A percentile compares a stretch with the other conserved stretches of the same genome.
These are phyloP conservation scores for Angomonas deanei DNA, from an alignment of 208 protist genomes.

Conservation along the genomic window DNA sequence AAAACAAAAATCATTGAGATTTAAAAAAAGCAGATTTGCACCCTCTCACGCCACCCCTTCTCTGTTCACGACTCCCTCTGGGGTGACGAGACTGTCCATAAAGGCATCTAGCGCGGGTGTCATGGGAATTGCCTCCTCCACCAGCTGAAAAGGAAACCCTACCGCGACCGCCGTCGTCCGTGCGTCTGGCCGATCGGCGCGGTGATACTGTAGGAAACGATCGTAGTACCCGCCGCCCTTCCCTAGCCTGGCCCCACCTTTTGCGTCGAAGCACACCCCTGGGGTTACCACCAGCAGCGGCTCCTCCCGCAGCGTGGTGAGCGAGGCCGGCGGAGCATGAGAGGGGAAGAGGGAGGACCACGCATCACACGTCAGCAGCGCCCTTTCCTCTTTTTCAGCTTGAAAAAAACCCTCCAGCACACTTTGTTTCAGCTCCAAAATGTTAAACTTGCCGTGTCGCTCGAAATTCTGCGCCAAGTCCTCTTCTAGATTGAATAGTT, in stretches of 20 bases:
- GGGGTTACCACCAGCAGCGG: slow-evolving; percentile 51
- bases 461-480: not conserved
- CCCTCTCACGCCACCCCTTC: too few relatives aligned
- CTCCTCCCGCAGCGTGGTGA: not conserved
- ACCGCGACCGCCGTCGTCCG: not conserved
- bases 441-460: not conserved
- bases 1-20: too few relatives aligned
- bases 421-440: not conserved
- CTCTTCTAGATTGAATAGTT: not conserved
- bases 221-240: slow-evolving; percentile 89
- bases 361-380: not conserved
- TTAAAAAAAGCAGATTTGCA: too few relatives aligned
- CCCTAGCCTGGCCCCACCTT: slow-evolving; percentile 46
- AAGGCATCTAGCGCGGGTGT: not conserved
- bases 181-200: too few relatives aligned
- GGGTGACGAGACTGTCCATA: not conserved
- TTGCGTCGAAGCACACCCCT: slow-evolving; percentile 59
- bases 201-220: slow-evolving; percentile 39
- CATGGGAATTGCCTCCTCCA: not conserved
- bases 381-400: not conserved
- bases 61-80: too few relatives aligned
- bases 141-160: not conserved
- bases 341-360: slow-evolving; percentile 9
- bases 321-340: not conserved
- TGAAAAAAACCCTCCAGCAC: not conserved